Evolutionary conservation across 179 eudicot genomes (phyloP), one percentile per base, ranked within the genome.

Genomic region (Spinacia oleracea): DNA sequence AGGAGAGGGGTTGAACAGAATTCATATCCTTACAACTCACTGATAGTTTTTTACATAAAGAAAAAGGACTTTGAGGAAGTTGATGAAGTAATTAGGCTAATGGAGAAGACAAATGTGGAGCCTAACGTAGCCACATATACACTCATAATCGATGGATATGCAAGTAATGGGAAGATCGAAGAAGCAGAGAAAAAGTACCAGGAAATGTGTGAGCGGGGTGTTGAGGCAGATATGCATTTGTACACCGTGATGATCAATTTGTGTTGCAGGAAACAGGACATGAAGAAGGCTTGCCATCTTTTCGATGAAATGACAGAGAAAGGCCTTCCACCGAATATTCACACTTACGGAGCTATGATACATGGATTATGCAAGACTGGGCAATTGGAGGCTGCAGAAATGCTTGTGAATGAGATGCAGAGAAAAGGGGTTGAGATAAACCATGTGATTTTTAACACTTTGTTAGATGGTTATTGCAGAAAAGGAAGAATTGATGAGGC

Each of bases 301-400:
- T 93, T 93, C 77, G 98, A 93, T 76, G 97, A 93, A 62, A 79
- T 91, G 91, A 75, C 79, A 7, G 91, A 87, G 68, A 86, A 83
- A 83, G 89, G 94, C 29, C 35, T 93, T 55, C 78, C 76, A 72
- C 97, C 97, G 1, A 88, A 83, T 85, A 86, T 72, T 46, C 91
- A 93, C 62, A 88, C 93, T 40, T 93, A 95, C 69, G 97, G 93
- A 21, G 88, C 92, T 60, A 73, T 95, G 81, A 77, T 93, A 56
- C 77, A 89, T 66, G 93, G 97, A 5, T 62, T 95, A 71, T 95
- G 98, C 87, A 89, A 89, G 84, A 85, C 84, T 11, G 93, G 97
- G 74, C 81, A 88, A 77, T 87, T 91, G 89, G 89, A 84, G 27
- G 93, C 92, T 6, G 90, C 90, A 9, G 90, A 91, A 70, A 77